Percentiles rank a stretch among this genome's conserved stretches.
These are phyloP conservation scores for Achaetomiella virescens DNA, from an alignment of 495 filamentous ascomycete genomes.

Conservation along the genomic window DNA sequence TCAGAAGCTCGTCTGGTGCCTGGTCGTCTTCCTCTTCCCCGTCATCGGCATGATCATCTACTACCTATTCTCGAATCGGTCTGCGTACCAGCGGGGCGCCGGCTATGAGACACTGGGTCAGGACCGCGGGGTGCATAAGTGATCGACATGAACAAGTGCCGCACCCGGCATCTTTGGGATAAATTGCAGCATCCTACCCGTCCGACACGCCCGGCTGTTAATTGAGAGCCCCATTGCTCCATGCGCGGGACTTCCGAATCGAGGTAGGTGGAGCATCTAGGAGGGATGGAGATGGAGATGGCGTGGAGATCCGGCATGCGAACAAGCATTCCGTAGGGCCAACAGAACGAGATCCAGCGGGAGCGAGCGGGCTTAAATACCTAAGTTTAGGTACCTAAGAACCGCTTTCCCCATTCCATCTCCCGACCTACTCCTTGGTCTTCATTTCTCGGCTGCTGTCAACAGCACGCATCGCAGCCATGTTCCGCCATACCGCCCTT, in stretches of 20 bases:
- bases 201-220: not conserved
- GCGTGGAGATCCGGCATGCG: not conserved
- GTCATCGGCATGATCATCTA: too few species aligned
- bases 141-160: too few species aligned
- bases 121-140: too few species aligned
- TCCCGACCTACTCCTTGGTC: too few species aligned
- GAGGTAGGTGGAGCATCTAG: constrained; percentile 1
- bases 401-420: not conserved
- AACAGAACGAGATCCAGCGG: not conserved
- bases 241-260: not conserved
- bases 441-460: not conserved
- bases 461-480: not conserved
- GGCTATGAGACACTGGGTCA: too few species aligned
- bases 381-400: not conserved
- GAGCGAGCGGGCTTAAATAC: too few species aligned
- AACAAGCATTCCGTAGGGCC: not conserved
- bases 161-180: too few species aligned
- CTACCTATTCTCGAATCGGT: too few species aligned
- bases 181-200: not conserved
- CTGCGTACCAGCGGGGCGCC: too few species aligned
- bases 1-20: too few species aligned
- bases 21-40: too few species aligned
- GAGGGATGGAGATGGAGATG: not conserved
- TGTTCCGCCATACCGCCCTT: constrained; percentile 26
- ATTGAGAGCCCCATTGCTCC: not conserved